Evolutionary conservation across 1,284 basidiomycete genomes (phyloP), one percentile per base, ranked within the genome.

Genomic region (Psilocybe mexicana): DNA sequence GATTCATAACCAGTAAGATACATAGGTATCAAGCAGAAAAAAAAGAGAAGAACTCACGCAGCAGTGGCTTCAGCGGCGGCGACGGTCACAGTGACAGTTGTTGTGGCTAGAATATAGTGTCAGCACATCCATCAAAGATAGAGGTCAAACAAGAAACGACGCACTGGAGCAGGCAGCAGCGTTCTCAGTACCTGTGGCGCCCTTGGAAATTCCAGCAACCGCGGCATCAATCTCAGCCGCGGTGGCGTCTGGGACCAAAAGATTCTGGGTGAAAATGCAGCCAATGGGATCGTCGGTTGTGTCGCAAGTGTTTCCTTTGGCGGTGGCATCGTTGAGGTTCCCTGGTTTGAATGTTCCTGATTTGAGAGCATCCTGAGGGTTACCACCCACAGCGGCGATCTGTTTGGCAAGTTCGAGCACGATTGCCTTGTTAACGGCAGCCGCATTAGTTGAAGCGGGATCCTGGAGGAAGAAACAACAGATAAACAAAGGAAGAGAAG

Each of bases 311-410:
- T 83, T 83, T 33, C 82, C 79, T 64, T 73, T 75, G 26, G 64
- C 79, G 5, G 86, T 88, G 14, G 73, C 43, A 65, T 88, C 86
- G 61, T 73, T 73, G 43, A 79, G 64, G 43, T 76, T 64, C 33
- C 87, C 86, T 33, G 87, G 83, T 3, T 80, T 80, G 69, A 88
- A 88, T 8, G 86, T 88, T 44, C 86, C 86, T 3, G 85, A 72
- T 67, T 85, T 76, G 61, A 88, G 70, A 11, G 87, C 86, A 58
- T 81, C 76, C 52, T 74, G 76, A 26, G 87, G 84, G 69, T 88
- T 70, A 12, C 86, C 87, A 57, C 87, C 87, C 18, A 88, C 73
- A n/a, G 76, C 65, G 6, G 80, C 78, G 59, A 87, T 87, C 68
- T 87, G 84, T 70, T 79, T 77, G 25, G 85, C 85, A 49, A 87